Evolutionary conservation across 1,139 yeast genomes (phyloP).

Genomic region (Debaryomycetaceae sp.): DNA sequence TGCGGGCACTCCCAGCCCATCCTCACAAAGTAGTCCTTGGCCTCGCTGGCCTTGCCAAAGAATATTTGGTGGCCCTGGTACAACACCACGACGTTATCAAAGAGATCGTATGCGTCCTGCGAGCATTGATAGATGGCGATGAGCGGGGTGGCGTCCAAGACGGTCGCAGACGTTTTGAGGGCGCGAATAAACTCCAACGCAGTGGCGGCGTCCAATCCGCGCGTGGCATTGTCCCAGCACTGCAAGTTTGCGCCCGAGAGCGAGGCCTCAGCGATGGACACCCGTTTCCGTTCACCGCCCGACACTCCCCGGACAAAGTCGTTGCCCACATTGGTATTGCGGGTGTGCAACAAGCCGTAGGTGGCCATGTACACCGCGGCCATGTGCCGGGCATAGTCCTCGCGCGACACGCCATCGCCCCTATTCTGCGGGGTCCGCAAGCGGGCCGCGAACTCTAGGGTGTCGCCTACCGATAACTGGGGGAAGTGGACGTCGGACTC

Average conservation of each 20-base stretch:
- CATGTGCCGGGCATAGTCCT: constrained; percentile 30
- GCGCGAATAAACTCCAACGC: constrained; percentile 39
- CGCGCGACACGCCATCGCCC: constrained; percentile 23
- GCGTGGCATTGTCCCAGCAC: constrained; percentile 56
- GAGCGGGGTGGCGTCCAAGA: constrained; percentile 26
- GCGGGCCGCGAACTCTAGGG: constrained; percentile 34
- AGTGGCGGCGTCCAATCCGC: constrained; percentile 53
- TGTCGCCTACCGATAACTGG: constrained; percentile 40
- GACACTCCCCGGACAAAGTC: constrained; percentile 29
- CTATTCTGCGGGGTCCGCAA: constrained; percentile 32
- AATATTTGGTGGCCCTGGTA: constrained; percentile 35
- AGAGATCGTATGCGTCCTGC: constrained; percentile 34
- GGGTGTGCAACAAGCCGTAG: constrained; percentile 25
- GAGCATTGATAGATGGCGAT: constrained; percentile 38
- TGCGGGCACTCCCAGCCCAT: constrained; percentile 53
- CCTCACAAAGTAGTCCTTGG: constrained; percentile 31
- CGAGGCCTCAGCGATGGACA: constrained; percentile 32
- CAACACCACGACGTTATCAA: constrained; percentile 32
- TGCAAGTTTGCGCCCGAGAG: constrained; percentile 28
- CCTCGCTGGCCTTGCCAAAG: constrained; percentile 27
- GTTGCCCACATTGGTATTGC: constrained; percentile 25
- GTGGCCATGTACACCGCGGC: constrained; percentile 34
- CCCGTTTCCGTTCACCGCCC: constrained; percentile 37
- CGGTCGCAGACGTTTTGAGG: constrained; percentile 24
- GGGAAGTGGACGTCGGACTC: constrained; percentile 47